Evolutionary conservation across 768 basidiomycete genomes (phyloP).

Genomic region (Neoboletus magnificus): DNA sequence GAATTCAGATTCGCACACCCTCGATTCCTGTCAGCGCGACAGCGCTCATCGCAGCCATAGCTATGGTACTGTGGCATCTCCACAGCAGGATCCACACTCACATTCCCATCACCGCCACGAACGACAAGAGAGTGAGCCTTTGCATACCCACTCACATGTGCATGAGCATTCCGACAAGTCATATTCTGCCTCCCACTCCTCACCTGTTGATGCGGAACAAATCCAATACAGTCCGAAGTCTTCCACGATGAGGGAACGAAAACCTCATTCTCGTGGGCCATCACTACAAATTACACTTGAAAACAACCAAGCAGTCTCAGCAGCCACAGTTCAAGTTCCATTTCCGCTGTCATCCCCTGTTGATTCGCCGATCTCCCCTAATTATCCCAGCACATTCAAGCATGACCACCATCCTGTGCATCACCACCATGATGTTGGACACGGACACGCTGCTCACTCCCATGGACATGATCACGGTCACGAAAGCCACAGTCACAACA

Average conservation of each 20-base stretch:
- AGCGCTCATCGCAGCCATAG: slow-evolving; percentile 15
- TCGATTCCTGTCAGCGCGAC: slow-evolving; percentile 5
- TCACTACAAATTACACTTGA: slow-evolving; percentile 37
- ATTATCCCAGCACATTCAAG: slow-evolving; percentile 49
- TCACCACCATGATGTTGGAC: slow-evolving; percentile 15
- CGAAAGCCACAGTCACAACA: slow-evolving; percentile 94
- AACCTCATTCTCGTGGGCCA: slow-evolving; percentile 40
- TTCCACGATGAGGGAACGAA: slow-evolving; percentile 27
- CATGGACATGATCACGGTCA: slow-evolving; percentile 55
- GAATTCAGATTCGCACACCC: slow-evolving; percentile 11
- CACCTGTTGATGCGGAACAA: slow-evolving; percentile 5
- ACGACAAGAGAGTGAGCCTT: slow-evolving; percentile 22
- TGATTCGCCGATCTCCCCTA: slow-evolving; percentile 62
- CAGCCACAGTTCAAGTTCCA: slow-evolving; percentile 20
- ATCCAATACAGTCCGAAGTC: slow-evolving; percentile 3
- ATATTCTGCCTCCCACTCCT: slow-evolving; percentile 16
- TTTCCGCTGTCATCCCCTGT: slow-evolving; percentile 27
- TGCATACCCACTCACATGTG: slow-evolving; percentile 24
- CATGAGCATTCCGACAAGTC: slow-evolving; percentile 29
- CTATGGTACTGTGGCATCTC: slow-evolving; percentile 11
- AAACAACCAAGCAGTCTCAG: slow-evolving; percentile 18
- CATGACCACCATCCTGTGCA: slow-evolving; percentile 43
- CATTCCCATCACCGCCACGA: slow-evolving; percentile 23
- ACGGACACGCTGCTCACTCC: slow-evolving; percentile 48
- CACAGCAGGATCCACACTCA: slow-evolving; percentile 25